Base-by-base conservation (phyloP, 2,329 filamentous ascomycete genomes). In the Trichoderma brevicompactum region DNA sequence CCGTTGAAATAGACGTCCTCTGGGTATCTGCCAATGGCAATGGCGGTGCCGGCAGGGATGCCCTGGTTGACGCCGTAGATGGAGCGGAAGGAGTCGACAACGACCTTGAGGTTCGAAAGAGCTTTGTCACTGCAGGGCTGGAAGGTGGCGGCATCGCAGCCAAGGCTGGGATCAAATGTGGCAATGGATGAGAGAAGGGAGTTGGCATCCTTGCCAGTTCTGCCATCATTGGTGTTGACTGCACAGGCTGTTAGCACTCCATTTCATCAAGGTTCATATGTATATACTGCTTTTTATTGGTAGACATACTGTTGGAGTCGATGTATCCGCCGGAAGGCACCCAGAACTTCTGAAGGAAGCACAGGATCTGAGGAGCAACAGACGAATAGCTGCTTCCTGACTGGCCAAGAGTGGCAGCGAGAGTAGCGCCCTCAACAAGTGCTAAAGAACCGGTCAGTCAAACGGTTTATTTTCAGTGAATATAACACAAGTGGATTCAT, bases 291-390 rank as follows among this genome's bases (percentile, higher is more conserved):
- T 2, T 28, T 28, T 28, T 28, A 28, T 28, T 28, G 23, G 17
- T 32, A 17, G 7, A 12, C 10, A 69, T 71, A 81, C 80, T 89
- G 75, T 94, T 94, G 59, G 91, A 86, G 61, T 88, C 76, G 36
- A 90, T 82, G 68, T 89, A 92, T 44, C 81, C 84, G 9, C 83
- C 81, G 9, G 79, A 80, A 0, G 79, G 64, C 2, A 83, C 84
- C 92, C 92, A 95, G 79, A 92, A 95, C 6, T 77, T 85, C 72
- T 93, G 89, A 65, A 91, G 75, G 75, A 90, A 91, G 78, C 91
- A 93, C 2, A 92, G 82, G 3, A 93, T 79, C 65, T 91, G 85
- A 0, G 90, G 89, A 0, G 90, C 89, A 65, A 91, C 83, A 13
- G 82, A 81, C 62, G 84, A 82, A 72, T 89, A 94, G 62, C 81